Evolutionary conservation across 164 flowering plant species (phyloP), one percentile per base, ranked within the genome.

Genomic region (Tetracentron sinense): DNA sequence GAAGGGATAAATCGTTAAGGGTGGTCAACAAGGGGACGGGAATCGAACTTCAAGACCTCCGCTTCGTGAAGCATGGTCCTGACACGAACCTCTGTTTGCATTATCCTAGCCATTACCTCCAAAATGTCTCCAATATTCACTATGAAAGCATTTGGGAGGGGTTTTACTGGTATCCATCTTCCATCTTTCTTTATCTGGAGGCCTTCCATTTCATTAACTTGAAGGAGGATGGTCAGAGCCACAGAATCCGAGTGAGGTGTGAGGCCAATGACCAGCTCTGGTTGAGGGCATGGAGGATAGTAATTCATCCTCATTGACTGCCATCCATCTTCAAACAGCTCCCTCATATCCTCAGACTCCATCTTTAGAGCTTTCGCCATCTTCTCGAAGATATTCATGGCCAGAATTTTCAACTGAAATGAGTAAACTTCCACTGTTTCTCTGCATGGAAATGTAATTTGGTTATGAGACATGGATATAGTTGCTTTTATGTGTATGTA

Each of bases 91-190:
- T n/a, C n/a, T n/a, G n/a, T n/a, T n/a, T n/a, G n/a, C n/a, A 16
- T 16, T 6, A 49, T 21, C 52, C 25, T 6, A 49, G 21, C 4
- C 52, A 49, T 20, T n/a, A n/a, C 84, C 80, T 78, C 82, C 25
- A 78, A 44, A 23, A 72, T 64, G 64, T 81, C 84, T 19, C 78
- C 84, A 49, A 81, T 22, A 50, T 81, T 81, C 51, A 81, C 74
- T 14, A 81, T 33, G 20, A 78, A 74, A 44, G 84, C 84, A 63
- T 74, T 26, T 20, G 79, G 67, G 1, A 75, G 71, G 3, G 80
- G 75, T 16, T 60, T 74, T 12, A 81, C 65, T 4, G 77, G 69
- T 55, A 68, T 26, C 82, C 82, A 81, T 4, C 11, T 54, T 1
- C 75, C 80, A 35, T 78, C 79, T 58, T 74, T 78, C 61, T 35